phyloP scores from a whole-genome alignment of 768 basidiomycete genomes.

The Boletus edulis region DNA sequence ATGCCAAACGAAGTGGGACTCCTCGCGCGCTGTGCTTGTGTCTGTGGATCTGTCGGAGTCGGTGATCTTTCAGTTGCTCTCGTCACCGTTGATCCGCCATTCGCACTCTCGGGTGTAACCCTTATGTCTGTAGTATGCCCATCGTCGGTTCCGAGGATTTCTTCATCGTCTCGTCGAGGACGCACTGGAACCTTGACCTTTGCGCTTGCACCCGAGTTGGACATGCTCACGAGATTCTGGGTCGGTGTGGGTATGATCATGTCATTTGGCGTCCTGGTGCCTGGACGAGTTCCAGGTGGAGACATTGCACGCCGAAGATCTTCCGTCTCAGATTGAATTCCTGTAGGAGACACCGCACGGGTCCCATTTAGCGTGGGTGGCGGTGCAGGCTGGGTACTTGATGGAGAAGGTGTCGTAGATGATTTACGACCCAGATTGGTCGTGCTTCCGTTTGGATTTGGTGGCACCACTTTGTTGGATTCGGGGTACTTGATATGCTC shows the following conservation, averaged over 20 bases:
- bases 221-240: constrained; percentile 10
- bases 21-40: constrained; percentile 40
- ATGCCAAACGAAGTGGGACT: constrained; percentile 50
- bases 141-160: constrained; percentile 44
- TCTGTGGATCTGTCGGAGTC: constrained; percentile 51
- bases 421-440: constrained; percentile 45
- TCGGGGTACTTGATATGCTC: constrained; percentile 95
- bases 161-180: constrained; percentile 44
- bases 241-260: constrained; percentile 6
- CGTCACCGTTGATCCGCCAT: constrained; percentile 26
- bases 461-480: constrained; percentile 40
- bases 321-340: constrained; percentile 47
- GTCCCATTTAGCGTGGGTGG: constrained; percentile 29
- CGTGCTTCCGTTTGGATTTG: constrained; percentile 29
- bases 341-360: constrained; percentile 68
- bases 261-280: constrained; percentile 35
- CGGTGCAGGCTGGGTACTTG: constrained; percentile 28
- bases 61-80: constrained; percentile 45
- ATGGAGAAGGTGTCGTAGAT: constrained; percentile 39
- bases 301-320: constrained; percentile 67
- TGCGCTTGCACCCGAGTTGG: constrained; percentile 28
- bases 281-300: constrained; percentile 49
- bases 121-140: constrained; percentile 47
- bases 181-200: constrained; percentile 55
- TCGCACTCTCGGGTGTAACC: constrained; percentile 39